Percentiles rank a stretch among this genome's conserved stretches.
These are phyloP conservation scores for Entonaema liquescens DNA, from an alignment of 495 filamentous ascomycete genomes.

Conservation along the genomic window DNA sequence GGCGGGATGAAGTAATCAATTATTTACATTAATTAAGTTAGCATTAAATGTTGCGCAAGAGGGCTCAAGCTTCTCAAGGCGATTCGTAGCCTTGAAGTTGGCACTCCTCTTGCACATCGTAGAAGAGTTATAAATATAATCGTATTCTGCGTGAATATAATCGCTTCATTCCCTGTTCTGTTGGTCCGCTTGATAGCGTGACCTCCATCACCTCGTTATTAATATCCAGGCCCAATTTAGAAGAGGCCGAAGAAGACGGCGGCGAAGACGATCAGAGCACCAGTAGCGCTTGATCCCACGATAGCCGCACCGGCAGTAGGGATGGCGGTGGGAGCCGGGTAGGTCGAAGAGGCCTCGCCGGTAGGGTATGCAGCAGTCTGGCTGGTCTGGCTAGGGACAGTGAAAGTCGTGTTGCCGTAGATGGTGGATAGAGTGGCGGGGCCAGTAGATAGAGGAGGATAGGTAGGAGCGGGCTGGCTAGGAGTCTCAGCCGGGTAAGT, in stretches of 20 bases:
- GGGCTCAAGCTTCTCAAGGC: neutral
- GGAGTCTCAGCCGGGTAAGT: constrained; percentile 30
- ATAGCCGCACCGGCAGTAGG: constrained; percentile 36
- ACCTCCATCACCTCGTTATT: neutral
- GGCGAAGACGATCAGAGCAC: constrained; percentile 33
- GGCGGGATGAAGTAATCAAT: neutral
- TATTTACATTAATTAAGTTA: constrained; percentile 32
- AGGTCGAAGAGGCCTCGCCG: constrained; percentile 11
- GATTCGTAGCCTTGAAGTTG: neutral
- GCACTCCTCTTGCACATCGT: neutral
- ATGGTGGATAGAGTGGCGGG: constrained; percentile 12
- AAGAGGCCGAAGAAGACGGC: constrained; percentile 42
- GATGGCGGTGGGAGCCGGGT: constrained; percentile 25
- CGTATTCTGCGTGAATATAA: constrained; percentile 16
- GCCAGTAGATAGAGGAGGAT: neutral
- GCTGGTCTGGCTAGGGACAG: constrained; percentile 7
- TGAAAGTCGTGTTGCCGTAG: constrained; percentile 15
- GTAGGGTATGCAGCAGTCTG: constrained; percentile 24
- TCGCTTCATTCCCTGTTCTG: constrained; percentile 3
- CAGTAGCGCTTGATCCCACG: constrained; percentile 34
- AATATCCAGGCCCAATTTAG: constrained; percentile 16
- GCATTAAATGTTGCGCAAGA: constrained; percentile 22
- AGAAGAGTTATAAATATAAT: constrained; percentile 23
- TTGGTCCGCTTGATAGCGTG: neutral
- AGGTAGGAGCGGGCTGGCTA: constrained; percentile 10